Base-by-base conservation (phyloP, 345 rosid genomes). In the Syzygium grande region DNA sequence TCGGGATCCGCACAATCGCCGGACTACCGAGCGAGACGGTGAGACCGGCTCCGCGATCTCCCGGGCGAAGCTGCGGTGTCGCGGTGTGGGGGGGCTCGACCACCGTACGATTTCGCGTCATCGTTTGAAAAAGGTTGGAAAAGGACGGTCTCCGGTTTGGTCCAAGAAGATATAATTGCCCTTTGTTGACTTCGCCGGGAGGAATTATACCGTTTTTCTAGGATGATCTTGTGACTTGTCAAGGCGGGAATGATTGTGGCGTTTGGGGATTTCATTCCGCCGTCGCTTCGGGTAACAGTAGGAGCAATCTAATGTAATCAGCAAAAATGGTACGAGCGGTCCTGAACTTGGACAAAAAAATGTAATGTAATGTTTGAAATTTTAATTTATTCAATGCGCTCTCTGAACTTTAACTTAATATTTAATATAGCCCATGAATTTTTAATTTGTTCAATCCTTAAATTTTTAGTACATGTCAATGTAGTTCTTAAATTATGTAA, bases 131-230 rank as follows among this genome's bases (percentile, higher is more conserved):
- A 21, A 22, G 49, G 7, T 12, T 0, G 46, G 7, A 58, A 10
- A 23, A 15, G 17, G 3, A 3, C 23, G 19, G 25, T 34, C 27
- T 0, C 14, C 7, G 25, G 49, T 23, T 4, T 11, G 25, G 5
- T 11, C 63, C 14, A 56, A 1, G 1, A 22, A 15, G 17, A 23
- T 4, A 58, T 25, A 11, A 58, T 23, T 21, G 46, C 4, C 59
- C 59, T 5, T 2, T 11, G 2, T 19, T 38, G 49, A 73, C 49
- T 38, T 38, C 80, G 2, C 4, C 1, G 2, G 27, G 46, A 19
- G 14, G 0, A 7, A 63, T 14, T 7, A 13, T 63, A 6, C 29
- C 19, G 77, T 73, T 19, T 38, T 19, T n/a, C 73, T 17, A 38
- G 49, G 49, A 56, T 10, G 61, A 56, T 9, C n/a, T 1, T 4